A percentile compares a stretch with the other conserved stretches of the same genome.
phyloP scores from a whole-genome alignment of 768 basidiomycete species.

The Calocera viscosa region DNA sequence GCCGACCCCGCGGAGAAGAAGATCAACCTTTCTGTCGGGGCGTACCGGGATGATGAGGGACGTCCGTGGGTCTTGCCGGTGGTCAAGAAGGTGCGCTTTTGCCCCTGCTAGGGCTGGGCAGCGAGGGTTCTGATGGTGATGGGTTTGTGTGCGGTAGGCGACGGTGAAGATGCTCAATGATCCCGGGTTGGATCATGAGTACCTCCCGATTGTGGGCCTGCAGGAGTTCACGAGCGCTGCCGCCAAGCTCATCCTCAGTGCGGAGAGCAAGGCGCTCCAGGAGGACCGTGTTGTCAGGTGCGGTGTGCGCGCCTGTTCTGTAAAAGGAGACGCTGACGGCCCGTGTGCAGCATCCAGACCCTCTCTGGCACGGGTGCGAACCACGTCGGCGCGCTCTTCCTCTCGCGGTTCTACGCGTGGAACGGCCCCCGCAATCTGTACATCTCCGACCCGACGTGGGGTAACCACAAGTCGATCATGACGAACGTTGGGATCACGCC shows the following conservation, averaged over 20 bases:
- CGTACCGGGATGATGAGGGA: conserved; percentile 75
- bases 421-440: conserved; percentile 56
- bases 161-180: conserved; percentile 56
- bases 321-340: neutral
- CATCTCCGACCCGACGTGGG: conserved; percentile 92
- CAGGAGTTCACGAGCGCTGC: conserved; percentile 71
- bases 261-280: conserved; percentile 53
- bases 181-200: conserved; percentile 74
- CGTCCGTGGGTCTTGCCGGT: conserved; percentile 90
- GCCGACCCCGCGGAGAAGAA: conserved; percentile 61
- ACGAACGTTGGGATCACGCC: conserved; percentile 81
- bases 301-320: too few species aligned
- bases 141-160: conserved; percentile 37
- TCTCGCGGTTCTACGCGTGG: conserved; percentile 69
- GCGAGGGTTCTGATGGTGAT: neutral
- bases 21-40: conserved; percentile 86
- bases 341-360: conserved; percentile 54
- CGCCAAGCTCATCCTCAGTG: conserved; percentile 67
- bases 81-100: conserved; percentile 57
- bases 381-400: conserved; percentile 79
- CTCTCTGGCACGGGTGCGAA: conserved; percentile 95
- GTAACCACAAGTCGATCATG: conserved; percentile 83
- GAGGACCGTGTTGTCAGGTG: conserved; percentile 53
- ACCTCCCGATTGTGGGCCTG: conserved; percentile 80
- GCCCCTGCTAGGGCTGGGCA: neutral